Evolutionary conservation across 345 rosid genomes (phyloP).

Genomic region (Alliaria petiolata): DNA sequence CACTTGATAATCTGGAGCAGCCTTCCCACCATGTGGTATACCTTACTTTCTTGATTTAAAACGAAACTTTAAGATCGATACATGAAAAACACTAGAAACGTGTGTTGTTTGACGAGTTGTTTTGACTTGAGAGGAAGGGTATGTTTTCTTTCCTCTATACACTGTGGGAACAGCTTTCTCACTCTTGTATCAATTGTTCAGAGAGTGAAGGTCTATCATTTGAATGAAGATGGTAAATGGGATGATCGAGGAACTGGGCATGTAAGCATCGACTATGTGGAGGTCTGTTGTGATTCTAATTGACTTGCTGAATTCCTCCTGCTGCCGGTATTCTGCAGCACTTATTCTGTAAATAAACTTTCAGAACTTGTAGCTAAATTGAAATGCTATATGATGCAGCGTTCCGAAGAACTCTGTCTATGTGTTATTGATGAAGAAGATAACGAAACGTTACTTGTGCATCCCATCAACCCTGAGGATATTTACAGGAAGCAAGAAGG

Average conservation of each 20-base stretch:
- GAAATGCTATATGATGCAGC: conserved; percentile 43
- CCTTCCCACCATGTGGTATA: neutral
- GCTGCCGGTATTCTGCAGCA: conserved; percentile 13
- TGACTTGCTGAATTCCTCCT: conserved; percentile 15
- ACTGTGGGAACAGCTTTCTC: neutral
- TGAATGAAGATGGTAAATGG: conserved; percentile 94
- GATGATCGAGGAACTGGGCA: conserved; percentile 99
- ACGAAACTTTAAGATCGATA: neutral
- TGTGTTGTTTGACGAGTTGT: neutral
- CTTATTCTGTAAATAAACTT: neutral
- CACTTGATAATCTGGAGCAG: neutral
- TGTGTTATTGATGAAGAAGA: conserved; percentile 93
- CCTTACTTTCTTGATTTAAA: neutral
- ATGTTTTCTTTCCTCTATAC: neutral
- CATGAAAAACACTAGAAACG: neutral
- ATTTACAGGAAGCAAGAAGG: conserved; percentile 99
- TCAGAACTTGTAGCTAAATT: conserved; percentile 4
- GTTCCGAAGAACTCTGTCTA: conserved; percentile 83
- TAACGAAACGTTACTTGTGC: conserved; percentile 79
- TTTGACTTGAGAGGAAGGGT: neutral
- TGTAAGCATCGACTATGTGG: conserved; percentile 79
- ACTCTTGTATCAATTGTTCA: conserved; percentile 27
- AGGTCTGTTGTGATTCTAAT: conserved; percentile 53
- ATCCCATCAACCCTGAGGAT: conserved; percentile 82
- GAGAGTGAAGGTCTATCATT: conserved; percentile 95